These are phyloP conservation scores for Physcomitrellopsis africana DNA, from an alignment of 225 moss, liverwort and hornwort species.

Conservation along the genomic window DNA sequence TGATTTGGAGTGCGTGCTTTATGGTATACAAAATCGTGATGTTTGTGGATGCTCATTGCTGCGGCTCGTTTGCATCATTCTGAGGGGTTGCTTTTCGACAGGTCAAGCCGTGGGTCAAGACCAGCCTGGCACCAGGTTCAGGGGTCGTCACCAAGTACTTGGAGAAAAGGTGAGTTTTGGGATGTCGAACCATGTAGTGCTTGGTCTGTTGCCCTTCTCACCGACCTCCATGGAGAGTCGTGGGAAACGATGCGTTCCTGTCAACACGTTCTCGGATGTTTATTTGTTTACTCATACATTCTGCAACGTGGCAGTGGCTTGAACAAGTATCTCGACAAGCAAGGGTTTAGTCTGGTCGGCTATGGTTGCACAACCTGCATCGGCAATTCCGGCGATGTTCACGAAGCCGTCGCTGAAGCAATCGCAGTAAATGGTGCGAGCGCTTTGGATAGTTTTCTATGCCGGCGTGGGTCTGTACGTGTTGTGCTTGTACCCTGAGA, in stretches of 20 bases:
- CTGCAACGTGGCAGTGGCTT: slow-evolving; percentile 72
- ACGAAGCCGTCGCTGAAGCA: slow-evolving; percentile 65
- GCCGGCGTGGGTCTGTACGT: neutral
- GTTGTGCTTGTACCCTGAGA: slow-evolving; percentile 7
- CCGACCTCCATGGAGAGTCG: neutral
- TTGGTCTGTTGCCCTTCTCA: no score
- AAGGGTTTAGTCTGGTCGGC: slow-evolving; percentile 92
- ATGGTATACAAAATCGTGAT: no score
- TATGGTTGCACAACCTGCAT: slow-evolving; percentile 99
- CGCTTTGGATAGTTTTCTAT: slow-evolving; percentile 3
- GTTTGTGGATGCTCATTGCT: neutral
- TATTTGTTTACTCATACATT: neutral
- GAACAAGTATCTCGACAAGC: slow-evolving; percentile 77
- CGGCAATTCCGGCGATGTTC: slow-evolving; percentile 93
- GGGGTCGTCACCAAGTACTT: slow-evolving; percentile 94
- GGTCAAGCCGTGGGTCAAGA: slow-evolving; percentile 96
- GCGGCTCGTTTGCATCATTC: slow-evolving; percentile 7
- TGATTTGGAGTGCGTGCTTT: no score
- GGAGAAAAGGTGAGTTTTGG: slow-evolving; percentile 59
- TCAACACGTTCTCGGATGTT: neutral
- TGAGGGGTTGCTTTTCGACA: slow-evolving; percentile 37
- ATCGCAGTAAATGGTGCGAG: slow-evolving; percentile 64
- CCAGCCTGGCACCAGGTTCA: slow-evolving; percentile 95
- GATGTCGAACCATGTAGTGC: no score
- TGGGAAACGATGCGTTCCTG: slow-evolving; percentile 3